phyloP scores from a whole-genome alignment of 2,329 filamentous ascomycete genomes.

The Colletotrichum scovillei region DNA sequence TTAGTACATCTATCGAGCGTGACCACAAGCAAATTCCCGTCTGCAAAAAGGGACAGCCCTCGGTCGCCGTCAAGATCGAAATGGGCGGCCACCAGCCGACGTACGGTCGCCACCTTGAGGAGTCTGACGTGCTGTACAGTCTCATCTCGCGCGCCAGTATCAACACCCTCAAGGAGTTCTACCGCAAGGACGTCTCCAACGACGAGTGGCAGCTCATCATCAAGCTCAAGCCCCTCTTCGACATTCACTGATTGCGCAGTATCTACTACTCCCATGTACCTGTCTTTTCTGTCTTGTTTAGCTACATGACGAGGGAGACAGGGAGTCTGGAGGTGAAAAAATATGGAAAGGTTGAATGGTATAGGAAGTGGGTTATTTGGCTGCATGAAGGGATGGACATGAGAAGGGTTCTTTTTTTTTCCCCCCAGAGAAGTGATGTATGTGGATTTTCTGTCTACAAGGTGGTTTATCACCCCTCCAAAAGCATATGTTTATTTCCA shows the following conservation, averaged over 20 bases:
- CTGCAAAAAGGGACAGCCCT: conserved; percentile 97
- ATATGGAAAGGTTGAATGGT: not conserved
- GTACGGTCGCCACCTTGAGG: conserved; percentile 95
- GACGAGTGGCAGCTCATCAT: conserved; percentile 96
- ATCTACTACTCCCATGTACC: not conserved
- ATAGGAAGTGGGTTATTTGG: not conserved
- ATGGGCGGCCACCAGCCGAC: conserved; percentile 90
- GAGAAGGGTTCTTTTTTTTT: not conserved
- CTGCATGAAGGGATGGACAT: not conserved
- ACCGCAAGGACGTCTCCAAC: conserved; percentile 85
- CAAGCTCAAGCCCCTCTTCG: conserved; percentile 94
- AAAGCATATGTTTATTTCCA: not conserved
- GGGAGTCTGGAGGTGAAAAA: not conserved
- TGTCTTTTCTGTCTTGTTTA: not conserved
- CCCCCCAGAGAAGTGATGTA: conserved; percentile 6
- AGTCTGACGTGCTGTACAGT: conserved; percentile 88
- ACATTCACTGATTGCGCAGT: conserved; percentile 71
- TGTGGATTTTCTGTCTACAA: conserved; percentile 17
- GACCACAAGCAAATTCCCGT: conserved; percentile 95
- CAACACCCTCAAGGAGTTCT: conserved; percentile 96
- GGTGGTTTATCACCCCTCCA: not conserved
- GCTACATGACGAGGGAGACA: not conserved
- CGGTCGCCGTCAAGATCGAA: conserved; percentile 97
- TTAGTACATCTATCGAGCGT: conserved; percentile 94
- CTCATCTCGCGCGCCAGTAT: conserved; percentile 89